Evolutionary conservation across 768 basidiomycete genomes (phyloP).

Genomic region (Trametes maxima): DNA sequence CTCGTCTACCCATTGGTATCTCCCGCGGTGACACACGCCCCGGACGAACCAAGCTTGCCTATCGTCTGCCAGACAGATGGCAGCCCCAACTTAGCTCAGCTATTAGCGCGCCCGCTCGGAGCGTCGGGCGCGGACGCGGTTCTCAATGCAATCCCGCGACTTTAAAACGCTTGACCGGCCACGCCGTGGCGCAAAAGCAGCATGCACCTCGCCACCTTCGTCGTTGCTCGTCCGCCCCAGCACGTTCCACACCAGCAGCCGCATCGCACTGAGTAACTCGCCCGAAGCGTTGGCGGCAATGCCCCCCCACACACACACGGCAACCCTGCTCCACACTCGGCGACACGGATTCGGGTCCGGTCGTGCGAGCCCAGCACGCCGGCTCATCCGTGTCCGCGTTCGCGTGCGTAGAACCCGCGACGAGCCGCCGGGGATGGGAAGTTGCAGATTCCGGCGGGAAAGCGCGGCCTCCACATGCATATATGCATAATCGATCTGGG

Average conservation of each 20-base stretch:
- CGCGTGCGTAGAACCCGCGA: constrained; percentile 1
- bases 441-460: neutral
- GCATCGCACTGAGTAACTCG: too few relatives aligned
- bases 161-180: constrained; percentile 8
- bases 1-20: neutral
- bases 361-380: constrained; percentile 6
- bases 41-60: neutral
- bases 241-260: too few relatives aligned
- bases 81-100: neutral
- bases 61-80: neutral
- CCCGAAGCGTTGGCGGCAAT: too few relatives aligned
- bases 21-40: neutral
- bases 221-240: neutral
- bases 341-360: constrained; percentile 13
- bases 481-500: too few relatives aligned
- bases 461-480: neutral
- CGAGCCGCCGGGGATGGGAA: neutral
- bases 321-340: neutral
- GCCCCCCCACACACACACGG: neutral
- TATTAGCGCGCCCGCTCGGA: neutral
- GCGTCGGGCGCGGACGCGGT: neutral
- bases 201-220: neutral
- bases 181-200: constrained; percentile 5
- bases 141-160: constrained; percentile 4
- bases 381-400: neutral